Evolutionary conservation across 495 filamentous ascomycete species (phyloP), one percentile per base, ranked within the genome.

Genomic region (Penicillium malachiteum): DNA sequence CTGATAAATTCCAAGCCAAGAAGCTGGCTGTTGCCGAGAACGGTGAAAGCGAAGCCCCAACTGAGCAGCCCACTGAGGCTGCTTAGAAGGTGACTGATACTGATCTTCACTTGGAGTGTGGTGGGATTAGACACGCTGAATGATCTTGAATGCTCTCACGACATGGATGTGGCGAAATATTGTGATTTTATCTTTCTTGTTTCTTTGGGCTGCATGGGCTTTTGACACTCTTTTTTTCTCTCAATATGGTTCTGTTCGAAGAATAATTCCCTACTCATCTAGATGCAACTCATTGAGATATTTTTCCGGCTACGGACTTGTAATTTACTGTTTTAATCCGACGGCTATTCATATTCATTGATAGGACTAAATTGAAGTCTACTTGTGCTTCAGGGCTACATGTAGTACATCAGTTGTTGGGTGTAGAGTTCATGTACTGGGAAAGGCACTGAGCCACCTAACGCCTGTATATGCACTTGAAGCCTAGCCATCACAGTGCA

Each of bases 1-100:
- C 73, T 35, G 70, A 74, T 40, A 79, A 78, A 43, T 69, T 77
- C 49, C 72, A 76, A 37, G 53, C 71, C 3, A 74, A 69, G 55
- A 70, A 72, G 55, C 52, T 67, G 14, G 59, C 63, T 14, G 31
- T 63, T 21, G 39, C 50, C 26, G 51, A 44, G 11, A 52, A 47
- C 7, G 41, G 37, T n/a, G 48, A 51, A 13, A 39, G 35, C 34
- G 48, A 51, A 18, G 35, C 30, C 5, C 18, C 45, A 11, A 30
- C 21, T 26, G 21, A 26, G 21, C 21, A 48, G 45, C 45, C 41
- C 17, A 26, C 9, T 12, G 41, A 30, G 26, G 16, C 16, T 42
- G 38, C 16, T 31, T 40, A 51, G 48, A 9, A 12, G 17, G 17
- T 21, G 14, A 32, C 5, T 26, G 21, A 17, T 46, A 46, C 16